Percentiles rank a stretch among this genome's conserved stretches.
phyloP scores from a whole-genome alignment of 2,329 filamentous ascomycete species.

The Fusarium sambucinum region DNA sequence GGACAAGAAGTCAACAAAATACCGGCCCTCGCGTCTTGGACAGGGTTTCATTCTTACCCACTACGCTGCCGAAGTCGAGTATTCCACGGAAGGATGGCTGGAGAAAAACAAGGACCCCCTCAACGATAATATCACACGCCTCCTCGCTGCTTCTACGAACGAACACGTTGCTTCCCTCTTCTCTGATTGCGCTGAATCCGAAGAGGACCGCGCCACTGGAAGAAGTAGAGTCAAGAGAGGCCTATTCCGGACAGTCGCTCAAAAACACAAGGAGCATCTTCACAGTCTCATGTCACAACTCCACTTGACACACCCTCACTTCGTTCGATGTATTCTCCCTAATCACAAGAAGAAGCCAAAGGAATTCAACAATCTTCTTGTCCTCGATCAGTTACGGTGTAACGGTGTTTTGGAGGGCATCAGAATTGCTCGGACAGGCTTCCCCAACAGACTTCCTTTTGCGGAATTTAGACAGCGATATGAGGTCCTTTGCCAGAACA shows the following conservation, averaged over 20 bases:
- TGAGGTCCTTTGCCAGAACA: constrained; percentile 88
- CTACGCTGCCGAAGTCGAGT: constrained; percentile 97
- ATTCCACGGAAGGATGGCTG: constrained; percentile 93
- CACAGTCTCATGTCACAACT: constrained; percentile 95
- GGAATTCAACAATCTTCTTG: constrained; percentile 89
- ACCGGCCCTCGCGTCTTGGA: constrained; percentile 85
- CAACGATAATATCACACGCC: constrained; percentile 94
- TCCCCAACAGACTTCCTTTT: constrained; percentile 93
- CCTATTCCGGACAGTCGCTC: constrained; percentile 94
- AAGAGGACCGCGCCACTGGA: constrained; percentile 77
- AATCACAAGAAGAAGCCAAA: constrained; percentile 99
- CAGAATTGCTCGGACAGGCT: constrained; percentile 94
- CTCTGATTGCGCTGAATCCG: constrained; percentile 84
- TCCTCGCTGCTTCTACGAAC: constrained; percentile 85
- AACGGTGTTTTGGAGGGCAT: constrained; percentile 99
- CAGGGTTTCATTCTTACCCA: constrained; percentile 97
- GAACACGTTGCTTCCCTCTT: constrained; percentile 88
- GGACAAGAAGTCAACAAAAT: constrained; percentile 96
- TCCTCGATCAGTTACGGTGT: constrained; percentile 95
- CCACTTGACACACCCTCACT: constrained; percentile 96
- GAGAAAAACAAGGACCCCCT: constrained; percentile 99
- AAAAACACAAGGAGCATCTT: constrained; percentile 98
- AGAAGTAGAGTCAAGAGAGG: constrained; percentile 94
- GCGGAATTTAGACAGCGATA: constrained; percentile 95
- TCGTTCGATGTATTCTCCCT: constrained; percentile 96